Conservation (phyloP, 176 grass and related monocot species). For the Eragrostis curvula region DNA sequence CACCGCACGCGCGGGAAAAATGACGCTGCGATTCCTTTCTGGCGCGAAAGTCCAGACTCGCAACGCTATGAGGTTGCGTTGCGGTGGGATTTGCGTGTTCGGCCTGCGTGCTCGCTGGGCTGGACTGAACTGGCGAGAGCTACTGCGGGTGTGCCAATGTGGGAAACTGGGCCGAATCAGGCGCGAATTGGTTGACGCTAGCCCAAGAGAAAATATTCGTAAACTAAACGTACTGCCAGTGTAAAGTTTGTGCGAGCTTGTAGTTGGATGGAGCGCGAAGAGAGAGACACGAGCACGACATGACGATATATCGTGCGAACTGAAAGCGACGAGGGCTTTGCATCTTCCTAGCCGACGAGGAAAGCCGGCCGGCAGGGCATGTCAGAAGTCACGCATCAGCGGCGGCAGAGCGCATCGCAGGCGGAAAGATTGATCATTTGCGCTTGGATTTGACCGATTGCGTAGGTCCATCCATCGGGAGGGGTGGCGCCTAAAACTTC, state of each 20-base stretch:
- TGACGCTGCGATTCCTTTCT: neutral
- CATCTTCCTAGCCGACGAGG: constrained; percentile 34
- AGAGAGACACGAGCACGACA: neutral
- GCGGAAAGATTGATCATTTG: neutral
- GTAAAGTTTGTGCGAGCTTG: neutral
- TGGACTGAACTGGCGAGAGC: no score
- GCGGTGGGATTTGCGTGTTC: no score
- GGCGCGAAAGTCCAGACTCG: neutral
- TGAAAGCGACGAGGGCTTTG: constrained; percentile 15
- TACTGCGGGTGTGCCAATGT: no score
- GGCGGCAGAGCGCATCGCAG: neutral
- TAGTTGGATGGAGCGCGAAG: neutral
- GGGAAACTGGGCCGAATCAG: no score
- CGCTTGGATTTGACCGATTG: neutral
- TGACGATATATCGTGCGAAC: neutral
- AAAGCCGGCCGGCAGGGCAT: constrained; percentile 23
- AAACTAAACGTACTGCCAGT: neutral
- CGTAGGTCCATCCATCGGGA: neutral
- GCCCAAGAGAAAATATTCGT: neutral
- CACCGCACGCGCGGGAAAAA: constrained; percentile 28
- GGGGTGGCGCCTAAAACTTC: neutral
- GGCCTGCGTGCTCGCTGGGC: no score
- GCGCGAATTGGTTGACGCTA: no score
- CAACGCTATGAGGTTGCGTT: no score
- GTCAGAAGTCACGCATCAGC: neutral